Percentiles rank a stretch among this genome's conserved stretches.
Evolutionary conservation across 164 flowering plant species (phyloP).

Genomic region (Stephania japonica): DNA sequence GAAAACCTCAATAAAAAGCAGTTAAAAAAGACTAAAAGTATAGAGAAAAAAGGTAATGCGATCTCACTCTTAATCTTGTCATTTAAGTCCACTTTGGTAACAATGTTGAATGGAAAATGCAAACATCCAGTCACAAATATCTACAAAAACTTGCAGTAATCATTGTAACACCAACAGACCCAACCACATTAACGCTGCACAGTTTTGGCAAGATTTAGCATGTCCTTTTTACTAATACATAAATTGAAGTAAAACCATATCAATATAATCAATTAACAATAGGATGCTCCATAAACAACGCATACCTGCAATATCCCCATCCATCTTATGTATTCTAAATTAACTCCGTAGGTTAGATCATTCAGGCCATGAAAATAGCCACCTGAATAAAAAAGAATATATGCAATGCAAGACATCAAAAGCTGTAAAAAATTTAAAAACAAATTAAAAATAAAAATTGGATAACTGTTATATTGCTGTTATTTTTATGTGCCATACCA

Average conservation of each 20-base stretch:
- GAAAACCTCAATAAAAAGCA: too few species aligned
- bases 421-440: neutral
- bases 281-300: neutral
- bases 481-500: neutral
- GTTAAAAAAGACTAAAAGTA: neutral
- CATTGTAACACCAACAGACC: neutral
- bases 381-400: slow-evolving; percentile 29
- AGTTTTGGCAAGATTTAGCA: neutral
- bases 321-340: slow-evolving; percentile 51
- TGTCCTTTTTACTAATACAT: neutral
- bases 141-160: neutral
- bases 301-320: slow-evolving; percentile 70
- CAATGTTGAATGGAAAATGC: neutral
- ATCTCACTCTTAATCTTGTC: neutral
- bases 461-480: neutral
- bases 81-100: neutral
- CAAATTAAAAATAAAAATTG: neutral
- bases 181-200: neutral
- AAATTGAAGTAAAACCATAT: neutral
- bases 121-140: neutral
- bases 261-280: too few species aligned
- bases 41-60: neutral
- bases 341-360: slow-evolving; percentile 61
- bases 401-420: neutral
- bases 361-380: slow-evolving; percentile 64